Evolutionary conservation across 2,329 filamentous ascomycete genomes (phyloP).

Genomic region (Clarireedia homoeocarpa): DNA sequence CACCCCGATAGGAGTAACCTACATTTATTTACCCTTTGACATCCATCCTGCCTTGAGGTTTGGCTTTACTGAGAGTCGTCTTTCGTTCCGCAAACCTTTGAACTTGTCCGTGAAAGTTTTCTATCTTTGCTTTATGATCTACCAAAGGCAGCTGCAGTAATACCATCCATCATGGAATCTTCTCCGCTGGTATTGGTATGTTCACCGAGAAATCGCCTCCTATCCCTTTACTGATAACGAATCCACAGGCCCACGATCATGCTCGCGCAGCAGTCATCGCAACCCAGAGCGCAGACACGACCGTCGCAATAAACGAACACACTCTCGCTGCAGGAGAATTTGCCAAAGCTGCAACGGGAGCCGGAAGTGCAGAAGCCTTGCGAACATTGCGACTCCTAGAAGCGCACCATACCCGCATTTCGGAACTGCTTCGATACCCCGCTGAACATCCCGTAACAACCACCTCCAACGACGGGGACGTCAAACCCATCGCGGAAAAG

Average conservation of each 20-base stretch:
- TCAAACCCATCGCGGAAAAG: conserved; percentile 23
- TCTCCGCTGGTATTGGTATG: conserved; percentile 59
- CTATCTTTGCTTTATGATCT: background rate
- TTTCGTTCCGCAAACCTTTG: too few relatives aligned
- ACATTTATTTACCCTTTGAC: too few relatives aligned
- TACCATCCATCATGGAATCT: conserved; percentile 51
- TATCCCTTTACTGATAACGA: background rate
- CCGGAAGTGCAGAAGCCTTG: conserved; percentile 62
- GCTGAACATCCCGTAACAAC: conserved; percentile 23
- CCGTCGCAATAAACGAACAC: conserved; percentile 80
- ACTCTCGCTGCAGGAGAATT: conserved; percentile 84
- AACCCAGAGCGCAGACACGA: conserved; percentile 59
- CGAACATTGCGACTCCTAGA: conserved; percentile 80
- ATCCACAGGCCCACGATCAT: conserved; percentile 71
- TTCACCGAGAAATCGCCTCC: conserved; percentile 17
- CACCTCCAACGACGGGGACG: conserved; percentile 21
- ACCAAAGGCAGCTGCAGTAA: background rate
- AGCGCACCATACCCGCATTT: conserved; percentile 77
- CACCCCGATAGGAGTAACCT: too few relatives aligned
- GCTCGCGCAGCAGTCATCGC: conserved; percentile 76
- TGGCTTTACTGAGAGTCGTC: too few relatives aligned
- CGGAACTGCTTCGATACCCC: conserved; percentile 70
- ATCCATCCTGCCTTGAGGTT: too few relatives aligned
- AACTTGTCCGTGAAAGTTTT: background rate
- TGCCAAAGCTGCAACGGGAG: conserved; percentile 68